Base-by-base conservation (phyloP, 495 filamentous ascomycete species). In the Mytilinidion resinicola region DNA sequence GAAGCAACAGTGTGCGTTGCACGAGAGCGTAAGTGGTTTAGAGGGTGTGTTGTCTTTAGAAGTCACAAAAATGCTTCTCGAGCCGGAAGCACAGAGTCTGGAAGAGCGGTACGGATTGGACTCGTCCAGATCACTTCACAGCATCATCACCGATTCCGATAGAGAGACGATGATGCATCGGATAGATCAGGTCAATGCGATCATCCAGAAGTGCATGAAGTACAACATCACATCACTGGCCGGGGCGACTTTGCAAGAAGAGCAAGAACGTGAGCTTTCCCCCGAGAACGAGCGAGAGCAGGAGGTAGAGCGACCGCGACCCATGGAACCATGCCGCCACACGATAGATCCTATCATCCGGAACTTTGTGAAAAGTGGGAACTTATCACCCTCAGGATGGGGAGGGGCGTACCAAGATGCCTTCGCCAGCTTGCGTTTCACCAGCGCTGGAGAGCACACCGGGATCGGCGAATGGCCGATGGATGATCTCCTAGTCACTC, bases 231-330 rank as follows among this genome's bases (percentile, higher is more conserved):
- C 67, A 0, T 51, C 72, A 9, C 57, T 77, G 38, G 42, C 62
- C 9, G 66, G 70, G 1, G 72, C 76, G 0, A 66, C 69, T 0
- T 69, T 87, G 2, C 74, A 85, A 12, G 85, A 91, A 65, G 85
- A 89, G 61, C 85, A 88, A 51, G 86, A 89, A 65, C 76, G 85
- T 0, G 84, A 90, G 60, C 72, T 89, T 0, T 76, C 79, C 0
- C 81, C 80, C 1, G 85, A 89, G 58, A 73, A 81, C 25, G 80
- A 88, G 60, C 70, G 74, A 43, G 82, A 90, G 56, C 68, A 72
- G 11, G 70, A 89, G 36, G 61, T 82, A 0, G 64, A 86, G 58
- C 64, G 72, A 3, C 82, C 85, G 3, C 62, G 64, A 1, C 17
- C 59, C 0, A 69, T 66, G 10, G 14, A 57, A 9, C 73, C 85